These are phyloP conservation scores for Cladosporium sp. DNA, from an alignment of 2,329 filamentous ascomycete species.

Conservation along the genomic window DNA sequence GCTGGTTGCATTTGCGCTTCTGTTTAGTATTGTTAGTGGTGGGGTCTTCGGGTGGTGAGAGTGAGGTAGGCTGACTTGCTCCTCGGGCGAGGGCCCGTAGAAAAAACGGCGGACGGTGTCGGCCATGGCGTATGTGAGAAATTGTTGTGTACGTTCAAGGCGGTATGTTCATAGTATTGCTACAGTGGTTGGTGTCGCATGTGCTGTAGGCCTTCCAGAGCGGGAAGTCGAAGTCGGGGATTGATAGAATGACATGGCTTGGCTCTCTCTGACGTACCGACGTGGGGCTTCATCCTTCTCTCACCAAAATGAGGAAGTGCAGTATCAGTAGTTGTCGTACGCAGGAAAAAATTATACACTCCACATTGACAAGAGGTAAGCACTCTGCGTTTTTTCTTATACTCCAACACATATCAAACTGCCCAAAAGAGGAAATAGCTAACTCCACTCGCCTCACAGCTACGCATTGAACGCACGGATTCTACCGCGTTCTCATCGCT, in stretches of 20 bases:
- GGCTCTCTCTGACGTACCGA: neutral
- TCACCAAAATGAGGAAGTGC: neutral
- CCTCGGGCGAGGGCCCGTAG: slow-evolving; percentile 87
- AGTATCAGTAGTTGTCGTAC: neutral
- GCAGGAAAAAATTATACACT: neutral
- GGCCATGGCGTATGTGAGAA: slow-evolving; percentile 57
- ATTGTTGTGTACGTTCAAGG: neutral
- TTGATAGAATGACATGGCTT: slow-evolving; percentile 2
- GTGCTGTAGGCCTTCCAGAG: neutral
- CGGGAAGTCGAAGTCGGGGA: slow-evolving; percentile 1
- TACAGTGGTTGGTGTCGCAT: neutral
- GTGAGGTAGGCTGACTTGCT: slow-evolving; percentile 65
- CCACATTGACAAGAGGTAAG: neutral
- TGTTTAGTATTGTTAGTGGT: slow-evolving; percentile 42
- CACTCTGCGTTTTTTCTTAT: neutral
- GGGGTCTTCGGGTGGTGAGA: neutral
- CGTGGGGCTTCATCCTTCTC: slow-evolving; percentile 1
- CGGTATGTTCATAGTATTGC: neutral
- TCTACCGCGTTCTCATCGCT: slow-evolving; percentile 20
- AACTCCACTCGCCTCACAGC: slow-evolving; percentile 3
- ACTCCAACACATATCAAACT: neutral
- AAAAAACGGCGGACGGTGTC: slow-evolving; percentile 84
- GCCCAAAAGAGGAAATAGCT: neutral
- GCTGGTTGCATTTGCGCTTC: slow-evolving; percentile 92
- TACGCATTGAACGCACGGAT: slow-evolving; percentile 12